Base-by-base conservation (phyloP, 305 asterid genomes). In the Striga hermonthica region DNA sequence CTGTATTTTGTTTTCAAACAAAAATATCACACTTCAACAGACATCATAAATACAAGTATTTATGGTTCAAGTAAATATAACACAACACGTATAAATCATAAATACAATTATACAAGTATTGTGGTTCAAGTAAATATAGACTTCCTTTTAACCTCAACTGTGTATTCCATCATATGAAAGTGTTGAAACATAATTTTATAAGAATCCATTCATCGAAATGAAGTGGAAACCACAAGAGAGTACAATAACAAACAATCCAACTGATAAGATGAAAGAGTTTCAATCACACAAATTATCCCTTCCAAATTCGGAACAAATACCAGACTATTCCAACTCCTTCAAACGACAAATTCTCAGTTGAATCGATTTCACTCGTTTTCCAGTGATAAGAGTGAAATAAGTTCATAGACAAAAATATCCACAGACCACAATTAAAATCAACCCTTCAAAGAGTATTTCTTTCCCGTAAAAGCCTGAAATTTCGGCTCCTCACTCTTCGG, bases 381-480 rank as follows among this genome's bases (percentile, higher is more conserved):
- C 52, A 64, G 62, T 28, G 56, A 60, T 22, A 11, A 4, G 50
- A 0, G 53, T 15, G 50, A 13, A 34, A 47, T 56, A 9, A 69
- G 54, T 69, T 57, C 31, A 13, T 22, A 62, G 66, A 31, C 57
- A 39, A 53, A 22, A 22, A 22, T 22, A 62, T 60, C 35, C 58
- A 76, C n/a, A n/a, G n/a, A n/a, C n/a, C n/a, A n/a, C 73, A 52
- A 7, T 59, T 14, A 70, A 72, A 63, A 71, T 81, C 82, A 85
- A 70, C 94, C 86, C 90, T 84, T 91, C 68, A 94, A 67, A 0
- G 99, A 88, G 86, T 91, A 88, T 62, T 94, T 94, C 85, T 88
- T 94, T 53, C 99, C 99, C 0, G 83, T 75, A 76, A 94, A 94
- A 8, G 99, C 72, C 81, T 85, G 95, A 80, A 94, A 94, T 76